Base-by-base conservation (phyloP, 768 basidiomycete species). In the Lentinula sp. region DNA sequence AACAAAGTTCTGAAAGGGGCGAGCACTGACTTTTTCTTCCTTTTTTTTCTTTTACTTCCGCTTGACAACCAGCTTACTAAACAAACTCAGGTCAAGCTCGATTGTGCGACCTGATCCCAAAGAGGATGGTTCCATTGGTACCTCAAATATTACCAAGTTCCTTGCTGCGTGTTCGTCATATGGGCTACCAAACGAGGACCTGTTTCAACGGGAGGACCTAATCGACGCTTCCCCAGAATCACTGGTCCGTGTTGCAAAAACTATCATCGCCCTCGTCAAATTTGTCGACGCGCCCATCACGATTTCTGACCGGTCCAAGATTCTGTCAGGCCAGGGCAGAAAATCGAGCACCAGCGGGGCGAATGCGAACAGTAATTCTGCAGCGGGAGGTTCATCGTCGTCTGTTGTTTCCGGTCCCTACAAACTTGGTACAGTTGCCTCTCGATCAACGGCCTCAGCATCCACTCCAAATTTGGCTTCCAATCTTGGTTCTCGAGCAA, bases 71-170 rank as follows among this genome's bases (percentile, higher is more conserved):
- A 94, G 93, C 64, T 80, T 93, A 62, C 80, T 92, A 78, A 92
- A 92, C 74, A 89, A 87, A 70, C 83, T 91, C 52, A 80, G 84
- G 61, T 83, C 84, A 5, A 80, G 80, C 42, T 77, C 78, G 54
- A 78, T 88, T 63, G 73, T 84, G 55, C 82, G 83, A 57, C 80
- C 89, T 57, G 85, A 91, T 71, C 70, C 82, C 62, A 81, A 84
- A 21, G 85, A 88, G 71, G 85, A 87, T 66, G 84, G 89, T 35
- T 76, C 85, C 68, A 73, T 81, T 67, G 81, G 85, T 61, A 82
- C 83, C 2, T 81, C 83, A 40, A 95, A 95, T 67, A 78, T 89
- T 23, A 85, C 88, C 42, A 87, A 84, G 70, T 94, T 93, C 69
- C 78, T 92, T 35, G 87, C 88, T 3, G 84, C 88, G 1, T 91